These are phyloP conservation scores for Pleoardoris graminearum DNA, from an alignment of 2,329 filamentous ascomycete species.

Conservation along the genomic window DNA sequence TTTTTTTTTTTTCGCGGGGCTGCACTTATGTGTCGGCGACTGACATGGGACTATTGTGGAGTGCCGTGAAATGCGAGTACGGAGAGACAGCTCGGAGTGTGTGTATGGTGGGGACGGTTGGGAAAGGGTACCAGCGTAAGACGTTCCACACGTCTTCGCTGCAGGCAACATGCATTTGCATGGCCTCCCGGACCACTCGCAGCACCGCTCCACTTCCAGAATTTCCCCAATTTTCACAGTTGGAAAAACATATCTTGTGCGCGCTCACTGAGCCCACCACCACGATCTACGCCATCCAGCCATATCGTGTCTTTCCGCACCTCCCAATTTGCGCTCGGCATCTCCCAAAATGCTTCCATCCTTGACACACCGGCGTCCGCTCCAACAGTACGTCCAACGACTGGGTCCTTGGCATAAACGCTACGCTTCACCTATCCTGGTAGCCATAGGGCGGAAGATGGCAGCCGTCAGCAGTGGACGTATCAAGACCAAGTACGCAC, in stretches of 20 bases:
- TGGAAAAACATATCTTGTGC: neutral
- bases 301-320: neutral
- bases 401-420: neutral
- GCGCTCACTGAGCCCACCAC: neutral
- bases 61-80: neutral
- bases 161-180: neutral
- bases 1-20: too few species aligned
- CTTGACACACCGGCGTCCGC: neutral
- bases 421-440: neutral
- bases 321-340: neutral
- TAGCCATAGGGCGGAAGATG: neutral
- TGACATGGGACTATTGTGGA: neutral
- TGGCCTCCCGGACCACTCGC: neutral
- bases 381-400: neutral
- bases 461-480: neutral
- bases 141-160: conserved; percentile 3
- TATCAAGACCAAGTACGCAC: neutral
- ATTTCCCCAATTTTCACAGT: neutral
- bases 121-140: neutral
- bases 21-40: neutral
- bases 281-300: neutral
- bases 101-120: neutral
- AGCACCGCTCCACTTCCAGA: neutral
- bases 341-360: neutral
- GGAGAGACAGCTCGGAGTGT: neutral